Evolutionary conservation across 169 alveolate species (phyloP), one percentile per base, ranked within the genome.

Genomic region (Amoebophrya sp.): DNA sequence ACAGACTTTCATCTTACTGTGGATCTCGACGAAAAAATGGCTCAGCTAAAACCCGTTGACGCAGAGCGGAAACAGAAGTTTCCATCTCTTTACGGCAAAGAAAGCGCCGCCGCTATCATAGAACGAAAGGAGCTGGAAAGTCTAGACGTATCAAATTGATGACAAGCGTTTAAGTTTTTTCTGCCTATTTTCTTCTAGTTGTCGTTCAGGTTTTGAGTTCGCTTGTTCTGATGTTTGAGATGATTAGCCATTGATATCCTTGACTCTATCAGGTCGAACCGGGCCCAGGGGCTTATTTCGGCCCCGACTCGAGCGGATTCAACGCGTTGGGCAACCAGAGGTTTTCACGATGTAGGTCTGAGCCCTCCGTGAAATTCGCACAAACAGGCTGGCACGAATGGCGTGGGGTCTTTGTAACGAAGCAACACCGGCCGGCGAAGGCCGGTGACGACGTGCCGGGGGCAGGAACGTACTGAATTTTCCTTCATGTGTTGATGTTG

Each of bases 41-140:
- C 83, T 7, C 38, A 18, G 35, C 18, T 66, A 66, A 66, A 66
- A 25, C 83, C 83, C 7, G 83, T 66, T 7, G 83, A 66, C 35
- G 83, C 83, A n/a, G 83, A 66, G 83, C 12, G 83, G 83, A 66
- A 66, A n/a, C 18, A 2, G 83, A 66, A 66, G 32, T 66, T 66
- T 66, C 83, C 83, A 1, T 66, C 83, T 18, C 83, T 66, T n/a
- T 66, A 66, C 83, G 83, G 83, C 83, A 66, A 66, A 66, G 83
- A 66, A 66, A 12, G 35, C 83, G 83, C 32, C 35, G 83, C 83
- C 10, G 83, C 83, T 7, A 66, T 66, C 1, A 66, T 66, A 7
- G 83, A 66, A 25, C 29, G 83, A 25, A 66, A 66, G 35, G 83
- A 66, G 18, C 83, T 66, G 39, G 83, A 66, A 66, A 25, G 39